These are phyloP conservation scores for Alternaria sp. DNA, from an alignment of 2,329 filamentous ascomycete species.

Conservation along the genomic window DNA sequence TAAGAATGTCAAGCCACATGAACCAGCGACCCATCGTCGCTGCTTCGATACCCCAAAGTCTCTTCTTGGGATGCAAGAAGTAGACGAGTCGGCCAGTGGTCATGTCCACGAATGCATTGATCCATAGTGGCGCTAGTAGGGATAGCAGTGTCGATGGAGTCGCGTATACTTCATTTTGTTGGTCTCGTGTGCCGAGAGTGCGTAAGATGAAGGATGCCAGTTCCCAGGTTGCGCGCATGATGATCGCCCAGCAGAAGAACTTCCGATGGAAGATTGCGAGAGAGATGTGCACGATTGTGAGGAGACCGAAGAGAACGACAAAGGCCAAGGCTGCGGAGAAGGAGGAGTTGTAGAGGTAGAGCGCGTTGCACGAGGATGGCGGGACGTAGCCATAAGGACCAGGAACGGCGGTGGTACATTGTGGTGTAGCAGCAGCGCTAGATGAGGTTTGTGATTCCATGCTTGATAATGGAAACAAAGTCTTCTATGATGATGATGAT, in stretches of 20 bases:
- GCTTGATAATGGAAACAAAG: not conserved
- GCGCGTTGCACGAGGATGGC: not conserved
- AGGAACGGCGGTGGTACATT: not conserved
- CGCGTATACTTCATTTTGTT: not conserved
- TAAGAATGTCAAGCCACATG: not conserved
- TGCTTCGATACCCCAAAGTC: conserved; percentile 49
- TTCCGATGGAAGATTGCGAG: not conserved
- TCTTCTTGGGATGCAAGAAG: conserved; percentile 48
- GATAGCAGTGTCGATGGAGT: not conserved
- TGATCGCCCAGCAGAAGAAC: not conserved
- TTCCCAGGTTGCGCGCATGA: not conserved
- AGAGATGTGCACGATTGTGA: not conserved
- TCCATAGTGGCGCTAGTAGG: conserved; percentile 41
- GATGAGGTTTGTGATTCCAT: not conserved
- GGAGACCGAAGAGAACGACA: not conserved
- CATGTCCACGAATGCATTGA: conserved; percentile 58
- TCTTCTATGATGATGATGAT: too few species aligned
- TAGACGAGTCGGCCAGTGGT: conserved; percentile 51
- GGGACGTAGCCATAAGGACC: not conserved
- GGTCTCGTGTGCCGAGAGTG: not conserved
- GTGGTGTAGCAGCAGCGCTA: not conserved
- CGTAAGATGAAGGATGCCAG: not conserved
- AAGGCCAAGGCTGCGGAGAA: not conserved
- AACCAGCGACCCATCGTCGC: conserved; percentile 32
- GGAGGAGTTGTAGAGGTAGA: not conserved